Conservation (phyloP, 371 early-diverging fungal genomes). For the Sporodiniella umbellata region DNA sequence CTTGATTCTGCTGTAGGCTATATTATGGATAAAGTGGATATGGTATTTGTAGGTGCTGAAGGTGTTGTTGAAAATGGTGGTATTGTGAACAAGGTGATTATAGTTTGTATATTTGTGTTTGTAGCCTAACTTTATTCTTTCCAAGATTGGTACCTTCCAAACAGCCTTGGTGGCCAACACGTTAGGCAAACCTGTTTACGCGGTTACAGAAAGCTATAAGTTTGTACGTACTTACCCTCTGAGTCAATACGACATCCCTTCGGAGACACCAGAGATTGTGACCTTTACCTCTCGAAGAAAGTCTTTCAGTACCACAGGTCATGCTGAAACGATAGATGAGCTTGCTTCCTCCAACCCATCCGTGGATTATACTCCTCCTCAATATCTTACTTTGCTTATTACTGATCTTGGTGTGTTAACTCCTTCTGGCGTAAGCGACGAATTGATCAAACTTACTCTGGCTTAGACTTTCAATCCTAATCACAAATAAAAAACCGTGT, state of each 20-base stretch:
- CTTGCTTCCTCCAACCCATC: conserved; percentile 65
- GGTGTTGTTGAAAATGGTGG: conserved; percentile 98
- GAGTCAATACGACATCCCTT: conserved; percentile 81
- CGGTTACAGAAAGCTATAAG: conserved; percentile 95
- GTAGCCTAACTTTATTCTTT: too few species aligned
- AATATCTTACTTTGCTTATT: conserved; percentile 84
- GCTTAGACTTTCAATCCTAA: too few species aligned
- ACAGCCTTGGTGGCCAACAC: conserved; percentile 93
- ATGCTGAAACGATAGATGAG: conserved; percentile 42
- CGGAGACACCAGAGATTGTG: conserved; percentile 64
- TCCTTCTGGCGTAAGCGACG: conserved; percentile 90
- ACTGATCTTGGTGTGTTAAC: conserved; percentile 94
- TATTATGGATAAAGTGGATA: conserved; percentile 90
- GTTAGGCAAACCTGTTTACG: conserved; percentile 91
- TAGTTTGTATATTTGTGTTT: background rate
- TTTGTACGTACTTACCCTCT: conserved; percentile 91
- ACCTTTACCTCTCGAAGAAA: conserved; percentile 51
- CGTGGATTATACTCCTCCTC: conserved; percentile 96
- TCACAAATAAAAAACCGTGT: background rate
- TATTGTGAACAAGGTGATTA: conserved; percentile 81
- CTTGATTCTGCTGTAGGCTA: conserved; percentile 93
- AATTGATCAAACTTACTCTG: conserved; percentile 68
- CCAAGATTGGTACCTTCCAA: conserved; percentile 91
- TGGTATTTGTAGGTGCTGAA: conserved; percentile 96
- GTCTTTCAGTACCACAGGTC: conserved; percentile 21